phyloP scores from a whole-genome alignment of 2,329 filamentous ascomycete species.

The Furcasterigmium sp. region DNA sequence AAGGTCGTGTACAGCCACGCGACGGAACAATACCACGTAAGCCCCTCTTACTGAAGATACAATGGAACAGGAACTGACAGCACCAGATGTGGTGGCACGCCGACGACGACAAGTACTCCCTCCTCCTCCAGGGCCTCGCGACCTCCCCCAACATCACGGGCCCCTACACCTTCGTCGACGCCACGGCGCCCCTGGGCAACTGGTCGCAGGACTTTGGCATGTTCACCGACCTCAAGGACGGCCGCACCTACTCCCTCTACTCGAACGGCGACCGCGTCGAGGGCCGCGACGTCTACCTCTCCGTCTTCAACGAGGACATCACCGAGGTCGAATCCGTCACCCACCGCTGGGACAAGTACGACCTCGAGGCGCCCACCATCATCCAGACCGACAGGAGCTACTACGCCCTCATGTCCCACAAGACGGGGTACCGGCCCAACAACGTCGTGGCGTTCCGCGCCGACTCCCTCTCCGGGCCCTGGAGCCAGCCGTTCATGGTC shows the following conservation, averaged over 20 bases:
- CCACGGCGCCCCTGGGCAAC: slow-evolving; percentile 50
- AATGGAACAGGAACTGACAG: neutral
- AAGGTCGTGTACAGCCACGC: slow-evolving; percentile 55
- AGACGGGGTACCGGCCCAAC: slow-evolving; percentile 59
- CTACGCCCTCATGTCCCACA: slow-evolving; percentile 57
- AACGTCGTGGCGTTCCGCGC: slow-evolving; percentile 53
- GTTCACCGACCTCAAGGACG: slow-evolving; percentile 55
- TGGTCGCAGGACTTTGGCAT: slow-evolving; percentile 60
- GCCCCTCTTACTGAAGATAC: slow-evolving; percentile 9
- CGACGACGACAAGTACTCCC: slow-evolving; percentile 51
- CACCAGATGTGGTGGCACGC: slow-evolving; percentile 56
- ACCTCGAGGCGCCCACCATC: slow-evolving; percentile 55
- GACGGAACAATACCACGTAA: slow-evolving; percentile 50
- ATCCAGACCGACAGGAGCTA: slow-evolving; percentile 56
- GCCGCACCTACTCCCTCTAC: slow-evolving; percentile 50
- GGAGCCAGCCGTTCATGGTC: slow-evolving; percentile 47
- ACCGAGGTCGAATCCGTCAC: slow-evolving; percentile 46
- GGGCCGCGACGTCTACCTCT: slow-evolving; percentile 53
- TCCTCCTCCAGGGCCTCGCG: slow-evolving; percentile 51
- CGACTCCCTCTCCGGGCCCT: slow-evolving; percentile 40
- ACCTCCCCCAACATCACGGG: slow-evolving; percentile 45
- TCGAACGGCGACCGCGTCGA: slow-evolving; percentile 52
- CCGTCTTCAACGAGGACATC: slow-evolving; percentile 45
- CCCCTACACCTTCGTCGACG: slow-evolving; percentile 49
- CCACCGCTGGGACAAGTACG: slow-evolving; percentile 52